Evolutionary conservation across 2,329 filamentous ascomycete species (phyloP).

Genomic region (Colletotrichum lindemuthianum): DNA sequence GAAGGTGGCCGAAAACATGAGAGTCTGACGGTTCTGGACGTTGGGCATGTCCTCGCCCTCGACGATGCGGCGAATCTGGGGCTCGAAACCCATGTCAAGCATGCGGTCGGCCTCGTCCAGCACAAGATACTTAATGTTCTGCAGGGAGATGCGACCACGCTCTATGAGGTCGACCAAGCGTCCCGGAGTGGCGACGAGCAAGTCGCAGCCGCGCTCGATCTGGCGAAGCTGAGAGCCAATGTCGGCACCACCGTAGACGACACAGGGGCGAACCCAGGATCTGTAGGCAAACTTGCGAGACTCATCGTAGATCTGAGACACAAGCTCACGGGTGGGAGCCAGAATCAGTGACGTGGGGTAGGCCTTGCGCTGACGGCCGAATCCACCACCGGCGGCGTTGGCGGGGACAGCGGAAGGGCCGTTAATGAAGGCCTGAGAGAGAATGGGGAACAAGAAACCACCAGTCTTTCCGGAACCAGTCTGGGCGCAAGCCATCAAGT

Average conservation of each 20-base stretch:
- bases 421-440: constrained; percentile 95
- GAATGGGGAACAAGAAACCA: constrained; percentile 98
- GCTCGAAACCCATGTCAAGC: constrained; percentile 99
- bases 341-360: constrained; percentile 96
- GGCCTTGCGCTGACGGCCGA: constrained; percentile 95
- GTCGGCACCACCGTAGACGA: constrained; percentile 98
- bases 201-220: constrained; percentile 96
- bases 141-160: constrained; percentile 95
- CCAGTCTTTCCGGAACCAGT: constrained; percentile 99
- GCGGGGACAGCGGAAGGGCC: constrained; percentile 79
- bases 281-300: constrained; percentile 98
- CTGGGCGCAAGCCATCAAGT: constrained; percentile 99
- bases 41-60: constrained; percentile 97
- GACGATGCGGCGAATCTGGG: constrained; percentile 97
- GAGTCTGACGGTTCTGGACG: constrained; percentile 87
- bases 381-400: constrained; percentile 73
- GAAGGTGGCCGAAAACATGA: constrained; percentile 99
- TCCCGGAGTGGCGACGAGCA: constrained; percentile 95
- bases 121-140: constrained; percentile 99
- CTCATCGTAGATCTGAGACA: constrained; percentile 98
- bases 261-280: constrained; percentile 97
- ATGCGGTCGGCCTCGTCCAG: constrained; percentile 99
- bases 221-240: constrained; percentile 98
- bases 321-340: constrained; percentile 96
- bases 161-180: constrained; percentile 98